Evolutionary conservation across 106 monocot genomes (phyloP).

Genomic region (Xerophyta viscosa): DNA sequence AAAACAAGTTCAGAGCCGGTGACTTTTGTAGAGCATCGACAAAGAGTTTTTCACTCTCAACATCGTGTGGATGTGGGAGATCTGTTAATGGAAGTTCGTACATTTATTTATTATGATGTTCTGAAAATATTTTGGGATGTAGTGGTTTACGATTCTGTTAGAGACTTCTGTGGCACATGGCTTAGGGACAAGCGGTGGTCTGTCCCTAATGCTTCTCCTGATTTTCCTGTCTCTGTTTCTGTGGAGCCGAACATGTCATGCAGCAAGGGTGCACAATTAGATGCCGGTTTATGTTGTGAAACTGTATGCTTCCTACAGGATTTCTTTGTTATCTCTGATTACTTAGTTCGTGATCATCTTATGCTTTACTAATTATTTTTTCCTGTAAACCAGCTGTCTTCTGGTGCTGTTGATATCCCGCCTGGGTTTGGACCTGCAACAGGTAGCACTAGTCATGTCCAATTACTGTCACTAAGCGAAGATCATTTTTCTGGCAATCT

Average conservation of each 20-base stretch:
- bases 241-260: conserved; percentile 5
- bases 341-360: not conserved
- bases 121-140: conserved; percentile 69
- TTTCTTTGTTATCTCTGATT: not conserved
- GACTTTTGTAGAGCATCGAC: not conserved
- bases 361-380: not conserved
- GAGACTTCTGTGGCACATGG: conserved; percentile 50
- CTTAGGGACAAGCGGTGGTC: conserved; percentile 48
- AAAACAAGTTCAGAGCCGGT: conserved; percentile 9
- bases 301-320: conserved; percentile 6
- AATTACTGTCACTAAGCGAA: conserved; percentile 4
- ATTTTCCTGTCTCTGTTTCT: conserved; percentile 9
- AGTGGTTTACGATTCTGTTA: conserved; percentile 55
- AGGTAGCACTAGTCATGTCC: conserved; percentile 3
- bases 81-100: conserved; percentile 31
- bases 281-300: not conserved
- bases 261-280: conserved; percentile 4
- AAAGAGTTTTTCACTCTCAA: conserved; percentile 3
- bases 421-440: conserved; percentile 74
- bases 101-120: conserved; percentile 47
- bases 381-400: conserved; percentile 7
- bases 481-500: conserved; percentile 5
- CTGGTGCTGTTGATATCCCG: conserved; percentile 54
- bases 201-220: not conserved
- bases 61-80: conserved; percentile 30